Percentiles rank a stretch among this genome's conserved stretches.
These are phyloP conservation scores for Xylariales sp. DNA, from an alignment of 2,329 filamentous ascomycete genomes.

Conservation along the genomic window DNA sequence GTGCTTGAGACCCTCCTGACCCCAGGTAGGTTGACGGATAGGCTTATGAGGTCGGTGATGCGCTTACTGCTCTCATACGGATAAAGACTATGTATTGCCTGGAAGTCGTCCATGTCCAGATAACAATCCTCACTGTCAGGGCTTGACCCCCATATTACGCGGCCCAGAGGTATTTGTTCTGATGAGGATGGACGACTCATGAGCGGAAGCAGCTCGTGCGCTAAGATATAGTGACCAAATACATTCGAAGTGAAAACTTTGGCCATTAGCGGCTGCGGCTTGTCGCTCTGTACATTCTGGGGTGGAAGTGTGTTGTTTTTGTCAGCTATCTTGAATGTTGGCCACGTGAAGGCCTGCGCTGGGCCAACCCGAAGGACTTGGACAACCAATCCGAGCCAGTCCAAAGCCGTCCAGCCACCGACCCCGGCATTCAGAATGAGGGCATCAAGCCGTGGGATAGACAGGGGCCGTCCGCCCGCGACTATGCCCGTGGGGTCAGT, in stretches of 20 bases:
- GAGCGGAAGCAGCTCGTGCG: conserved; percentile 73
- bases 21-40: conserved; percentile 67
- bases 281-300: conserved; percentile 22
- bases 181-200: conserved; percentile 47
- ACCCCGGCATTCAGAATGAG: conserved; percentile 86
- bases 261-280: conserved; percentile 61
- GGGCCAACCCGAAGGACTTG: conserved; percentile 55
- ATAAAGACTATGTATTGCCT: conserved; percentile 56
- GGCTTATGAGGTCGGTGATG: conserved; percentile 75
- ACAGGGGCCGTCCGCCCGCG: conserved; percentile 33
- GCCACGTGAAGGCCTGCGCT: conserved; percentile 68
- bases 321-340: conserved; percentile 66
- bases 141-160: conserved; percentile 84
- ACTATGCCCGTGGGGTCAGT: conserved; percentile 34
- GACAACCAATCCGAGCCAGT: conserved; percentile 59
- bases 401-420: conserved; percentile 77
- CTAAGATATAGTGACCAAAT: conserved; percentile 91
- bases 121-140: conserved; percentile 58
- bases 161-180: conserved; percentile 39
- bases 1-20: conserved; percentile 50
- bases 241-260: conserved; percentile 87
- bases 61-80: conserved; percentile 89
- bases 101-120: conserved; percentile 68
- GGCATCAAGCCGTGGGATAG: conserved; percentile 69
- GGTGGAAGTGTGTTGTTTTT: conserved; percentile 39